phyloP scores from a whole-genome alignment of 176 grass and related monocot species.

The Zoysia pacifica region DNA sequence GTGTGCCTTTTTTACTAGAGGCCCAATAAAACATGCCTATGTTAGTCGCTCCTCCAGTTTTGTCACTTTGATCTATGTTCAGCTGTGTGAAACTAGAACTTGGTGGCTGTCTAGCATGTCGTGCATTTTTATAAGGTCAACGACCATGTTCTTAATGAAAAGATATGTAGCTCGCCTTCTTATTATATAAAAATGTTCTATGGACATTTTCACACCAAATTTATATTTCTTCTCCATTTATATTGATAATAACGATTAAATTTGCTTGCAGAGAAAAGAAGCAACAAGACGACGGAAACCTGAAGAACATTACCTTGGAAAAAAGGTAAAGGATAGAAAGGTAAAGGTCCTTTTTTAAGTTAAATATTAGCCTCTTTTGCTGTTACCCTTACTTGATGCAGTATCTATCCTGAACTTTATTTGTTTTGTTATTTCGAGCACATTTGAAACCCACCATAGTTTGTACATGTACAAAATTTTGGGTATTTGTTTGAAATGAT shows the following conservation, averaged over 20 bases:
- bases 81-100: not conserved
- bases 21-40: not conserved
- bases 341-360: slow-evolving; percentile 40
- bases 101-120: not conserved
- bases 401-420: slow-evolving; percentile 5
- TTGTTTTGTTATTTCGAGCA: slow-evolving; percentile 26
- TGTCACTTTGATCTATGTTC: not conserved
- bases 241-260: not conserved
- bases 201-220: not conserved
- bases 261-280: slow-evolving; percentile 73
- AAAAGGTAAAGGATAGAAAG: slow-evolving; percentile 79
- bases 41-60: not conserved
- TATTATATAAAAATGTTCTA: not conserved
- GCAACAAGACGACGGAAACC: slow-evolving; percentile 60
- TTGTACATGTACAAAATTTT: not conserved
- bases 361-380: not conserved
- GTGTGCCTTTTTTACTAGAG: not conserved
- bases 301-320: slow-evolving; percentile 62
- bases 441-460: slow-evolving; percentile 4
- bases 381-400: slow-evolving; percentile 11
- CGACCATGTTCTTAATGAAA: not conserved
- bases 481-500: slow-evolving; percentile 19
- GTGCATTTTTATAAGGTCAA: not conserved
- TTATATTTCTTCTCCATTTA: not conserved
- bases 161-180: not conserved